Evolutionary conservation across 2,329 filamentous ascomycete species (phyloP), one percentile per base, ranked within the genome.

Genomic region (Taxawa tesnikishii): DNA sequence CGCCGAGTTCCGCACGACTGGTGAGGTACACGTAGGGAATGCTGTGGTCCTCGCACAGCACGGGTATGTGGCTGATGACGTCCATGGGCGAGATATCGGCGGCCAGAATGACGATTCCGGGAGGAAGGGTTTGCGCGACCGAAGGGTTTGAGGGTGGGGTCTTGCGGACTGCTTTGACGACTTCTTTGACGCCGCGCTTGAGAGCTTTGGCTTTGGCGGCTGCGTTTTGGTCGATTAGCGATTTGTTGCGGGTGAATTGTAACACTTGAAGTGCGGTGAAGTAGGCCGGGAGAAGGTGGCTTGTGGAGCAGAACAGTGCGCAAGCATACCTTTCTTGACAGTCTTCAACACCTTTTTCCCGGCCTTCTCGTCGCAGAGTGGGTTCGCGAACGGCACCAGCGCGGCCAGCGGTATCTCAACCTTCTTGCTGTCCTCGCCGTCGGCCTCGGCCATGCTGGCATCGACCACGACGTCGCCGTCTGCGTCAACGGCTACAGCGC

Each of bases 11-110:
- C 39, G 85, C 88, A 48, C 90, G 79, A 51, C 82, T 92, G 39
- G 79, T 75, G 48, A 98, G 83, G 60, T 92, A 98, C 59, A 98
- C 75, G 65, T 96, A 98, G 19, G 90, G 90, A 38, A 94, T 83
- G 61, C 83, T 83, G 70, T 94, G 87, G 64, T 96, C 88, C 66
- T 98, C 90, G 71, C 90, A 96, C 37, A 96, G 79, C 36, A 98
- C 83, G 49, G 90, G 90, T 44, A 98, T 83, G 65, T 98, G 90
- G 38, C 83, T 90, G 65, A 98, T 94, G 57, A 98, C 90, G 60
- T 98, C 90, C 78, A 90, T 88, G 44, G 90, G 90, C 32, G 83
- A 94, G 66, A 98, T 96, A 62, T 98, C 90, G 48, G 83, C 90
- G 21, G 90, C 90, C 46, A 98, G 83, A 56, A 98, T 69, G 49